A percentile compares a stretch with the other conserved stretches of the same genome.
Conservation (phyloP, 805 yeast genomes). For the Ogataea siamensis region DNA sequence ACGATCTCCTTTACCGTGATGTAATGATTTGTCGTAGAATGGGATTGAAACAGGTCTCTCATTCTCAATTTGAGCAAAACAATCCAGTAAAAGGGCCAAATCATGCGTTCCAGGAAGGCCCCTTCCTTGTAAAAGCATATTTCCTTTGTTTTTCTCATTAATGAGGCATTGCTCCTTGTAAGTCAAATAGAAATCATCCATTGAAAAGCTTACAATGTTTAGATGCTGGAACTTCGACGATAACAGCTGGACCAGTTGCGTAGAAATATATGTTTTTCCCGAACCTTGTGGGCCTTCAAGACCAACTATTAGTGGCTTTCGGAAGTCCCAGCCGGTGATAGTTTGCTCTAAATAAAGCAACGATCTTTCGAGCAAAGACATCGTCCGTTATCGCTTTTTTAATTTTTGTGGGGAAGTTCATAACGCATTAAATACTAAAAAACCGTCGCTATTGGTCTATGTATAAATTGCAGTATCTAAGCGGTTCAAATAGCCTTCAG, state of each 20-base stretch:
- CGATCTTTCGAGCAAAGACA: slow-evolving; percentile 22
- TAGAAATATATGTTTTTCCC: slow-evolving; percentile 64
- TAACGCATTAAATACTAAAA: neutral
- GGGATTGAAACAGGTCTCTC: slow-evolving; percentile 48
- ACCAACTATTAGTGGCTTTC: slow-evolving; percentile 45
- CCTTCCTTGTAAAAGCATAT: slow-evolving; percentile 60
- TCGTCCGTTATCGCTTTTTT: too few relatives aligned
- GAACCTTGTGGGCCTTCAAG: slow-evolving; percentile 78
- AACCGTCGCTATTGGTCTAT: too few relatives aligned
- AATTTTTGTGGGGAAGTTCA: slow-evolving; percentile 5
- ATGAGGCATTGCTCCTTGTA: slow-evolving; percentile 56
- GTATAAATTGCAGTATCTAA: too few relatives aligned
- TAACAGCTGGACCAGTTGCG: slow-evolving; percentile 38
- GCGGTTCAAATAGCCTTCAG: slow-evolving; percentile 55
- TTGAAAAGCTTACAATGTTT: slow-evolving; percentile 53
- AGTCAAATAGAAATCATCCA: slow-evolving; percentile 84
- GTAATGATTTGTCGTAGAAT: slow-evolving; percentile 71
- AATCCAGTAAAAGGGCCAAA: slow-evolving; percentile 39
- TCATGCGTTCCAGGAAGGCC: slow-evolving; percentile 97
- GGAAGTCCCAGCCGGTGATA: slow-evolving; percentile 26
- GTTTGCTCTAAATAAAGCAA: slow-evolving; percentile 31
- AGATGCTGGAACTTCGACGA: slow-evolving; percentile 35
- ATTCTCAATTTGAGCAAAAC: slow-evolving; percentile 34
- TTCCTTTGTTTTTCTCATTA: slow-evolving; percentile 36
- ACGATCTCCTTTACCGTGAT: slow-evolving; percentile 80